These are phyloP conservation scores for Candolleomyces efflorescens DNA, from an alignment of 768 basidiomycete species.

Conservation along the genomic window DNA sequence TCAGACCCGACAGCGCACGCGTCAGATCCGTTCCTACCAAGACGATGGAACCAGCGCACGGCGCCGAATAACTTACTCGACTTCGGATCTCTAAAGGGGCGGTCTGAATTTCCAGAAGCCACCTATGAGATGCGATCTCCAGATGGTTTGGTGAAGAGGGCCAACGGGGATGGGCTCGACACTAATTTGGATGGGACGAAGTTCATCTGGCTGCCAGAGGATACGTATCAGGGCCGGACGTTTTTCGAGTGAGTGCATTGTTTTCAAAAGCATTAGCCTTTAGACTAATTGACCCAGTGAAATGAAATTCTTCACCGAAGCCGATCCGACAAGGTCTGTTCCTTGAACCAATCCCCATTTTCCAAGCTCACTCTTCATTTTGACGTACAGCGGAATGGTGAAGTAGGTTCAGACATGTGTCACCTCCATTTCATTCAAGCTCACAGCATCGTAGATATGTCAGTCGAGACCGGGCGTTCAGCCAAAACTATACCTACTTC, in stretches of 20 bases:
- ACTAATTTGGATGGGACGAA: constrained; percentile 37
- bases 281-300: constrained; percentile 30
- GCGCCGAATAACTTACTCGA: neutral
- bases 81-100: neutral
- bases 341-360: constrained; percentile 6
- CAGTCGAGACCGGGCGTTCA: constrained; percentile 48
- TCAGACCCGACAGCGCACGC: too few species aligned
- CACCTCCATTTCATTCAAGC: constrained; percentile 16
- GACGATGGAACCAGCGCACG: too few species aligned
- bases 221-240: constrained; percentile 57
- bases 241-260: constrained; percentile 61
- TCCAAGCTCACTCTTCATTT: constrained; percentile 15
- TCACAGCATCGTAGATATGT: constrained; percentile 47
- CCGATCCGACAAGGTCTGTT: constrained; percentile 66
- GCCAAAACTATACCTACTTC: constrained; percentile 51
- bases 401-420: constrained; percentile 56
- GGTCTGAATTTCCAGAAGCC: neutral
- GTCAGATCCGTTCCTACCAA: too few species aligned
- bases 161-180: neutral
- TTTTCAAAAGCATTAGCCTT: neutral
- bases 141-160: neutral
- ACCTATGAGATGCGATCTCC: neutral
- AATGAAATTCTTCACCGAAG: constrained; percentile 54
- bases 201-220: constrained; percentile 64
- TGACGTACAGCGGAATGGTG: constrained; percentile 54